Evolutionary conservation across 768 basidiomycete genomes (phyloP).

Genomic region (Tephrocybe sp.): DNA sequence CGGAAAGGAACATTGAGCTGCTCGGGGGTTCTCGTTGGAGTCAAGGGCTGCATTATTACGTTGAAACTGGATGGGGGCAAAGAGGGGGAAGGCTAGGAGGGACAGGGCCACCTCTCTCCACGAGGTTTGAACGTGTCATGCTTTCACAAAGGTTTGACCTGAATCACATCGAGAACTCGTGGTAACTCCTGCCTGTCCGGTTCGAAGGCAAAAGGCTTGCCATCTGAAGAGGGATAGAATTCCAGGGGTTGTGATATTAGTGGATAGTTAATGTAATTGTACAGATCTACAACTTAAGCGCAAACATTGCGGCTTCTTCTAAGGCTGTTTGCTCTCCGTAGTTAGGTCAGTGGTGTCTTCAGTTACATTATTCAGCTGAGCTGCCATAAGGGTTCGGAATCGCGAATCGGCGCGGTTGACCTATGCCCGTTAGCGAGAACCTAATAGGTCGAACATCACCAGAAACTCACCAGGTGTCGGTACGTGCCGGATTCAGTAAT

Average conservation of each 20-base stretch:
- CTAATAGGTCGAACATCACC: neutral
- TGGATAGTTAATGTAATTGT: neutral
- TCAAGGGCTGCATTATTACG: conserved; percentile 18
- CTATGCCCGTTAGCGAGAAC: conserved; percentile 30
- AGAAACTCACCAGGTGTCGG: conserved; percentile 58
- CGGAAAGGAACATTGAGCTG: neutral
- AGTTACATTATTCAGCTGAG: conserved; percentile 63
- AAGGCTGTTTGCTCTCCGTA: neutral
- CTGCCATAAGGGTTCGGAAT: conserved; percentile 88
- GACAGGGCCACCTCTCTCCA: conserved; percentile 4
- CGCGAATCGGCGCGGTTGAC: conserved; percentile 69
- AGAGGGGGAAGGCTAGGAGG: conserved; percentile 9
- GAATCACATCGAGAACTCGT: conserved; percentile 11
- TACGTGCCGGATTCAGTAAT: conserved; percentile 86
- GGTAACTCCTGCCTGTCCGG: too few relatives aligned
- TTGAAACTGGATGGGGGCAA: neutral
- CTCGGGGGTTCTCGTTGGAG: conserved; percentile 17
- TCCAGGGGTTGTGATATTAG: conserved; percentile 6
- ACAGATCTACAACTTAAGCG: neutral
- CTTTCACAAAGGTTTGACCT: neutral
- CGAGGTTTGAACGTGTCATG: conserved; percentile 16
- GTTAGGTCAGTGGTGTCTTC: neutral
- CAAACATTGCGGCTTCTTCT: too few relatives aligned
- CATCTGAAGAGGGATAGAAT: neutral
- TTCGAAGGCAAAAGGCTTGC: too few relatives aligned